Base-by-base conservation (phyloP, 805 yeast species). In the Clavispora phyllophila region DNA sequence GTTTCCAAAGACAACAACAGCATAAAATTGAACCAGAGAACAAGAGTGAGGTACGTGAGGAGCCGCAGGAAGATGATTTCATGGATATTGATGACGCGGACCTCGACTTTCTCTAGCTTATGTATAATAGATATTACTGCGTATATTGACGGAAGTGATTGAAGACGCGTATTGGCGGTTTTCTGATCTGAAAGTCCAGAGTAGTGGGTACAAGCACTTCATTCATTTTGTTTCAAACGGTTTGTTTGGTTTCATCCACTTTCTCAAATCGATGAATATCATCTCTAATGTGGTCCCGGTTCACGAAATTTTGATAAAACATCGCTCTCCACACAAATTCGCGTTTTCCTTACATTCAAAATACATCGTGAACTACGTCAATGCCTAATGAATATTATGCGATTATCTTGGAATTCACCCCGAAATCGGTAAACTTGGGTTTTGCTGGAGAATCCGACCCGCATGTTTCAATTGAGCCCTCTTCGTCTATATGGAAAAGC, bases 1-100 rank as follows among this genome's bases (percentile, higher is more conserved):
- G 61, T 18, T 76, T 70, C 56, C 96, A 87, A 59, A 60, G 65
- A 36, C 76, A 73, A 39, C 82, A 79, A 25, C 56, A 61, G 46
- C 48, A 43, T 36, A 57, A 60, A 54, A 36, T 55, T 23, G 55
- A 51, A 45, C 37, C 44, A 39, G 54, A 42, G 19, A 45, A 41
- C 19, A 43, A 36, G 6, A 31, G 38, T 10, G 46, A 13, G 20
- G 42, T 24, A 4, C 42, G 20, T 12, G 31, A 41, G 15, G 48
- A 36, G 41, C 61, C 57, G 13, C 51, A 54, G 3, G 66, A 60
- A n/a, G 68, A 61, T 24, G 74, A 65, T 25, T 70, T 65, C 42
- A 69, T 70, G 72, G 75, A 69, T 40, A 63, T 70, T 39, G 76
- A 72, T 42, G 76, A 72, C 37, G 77, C 68, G 17, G 76, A 67